These are phyloP conservation scores for Diaporthe velutina DNA, from an alignment of 2,329 filamentous ascomycete species.

Conservation along the genomic window DNA sequence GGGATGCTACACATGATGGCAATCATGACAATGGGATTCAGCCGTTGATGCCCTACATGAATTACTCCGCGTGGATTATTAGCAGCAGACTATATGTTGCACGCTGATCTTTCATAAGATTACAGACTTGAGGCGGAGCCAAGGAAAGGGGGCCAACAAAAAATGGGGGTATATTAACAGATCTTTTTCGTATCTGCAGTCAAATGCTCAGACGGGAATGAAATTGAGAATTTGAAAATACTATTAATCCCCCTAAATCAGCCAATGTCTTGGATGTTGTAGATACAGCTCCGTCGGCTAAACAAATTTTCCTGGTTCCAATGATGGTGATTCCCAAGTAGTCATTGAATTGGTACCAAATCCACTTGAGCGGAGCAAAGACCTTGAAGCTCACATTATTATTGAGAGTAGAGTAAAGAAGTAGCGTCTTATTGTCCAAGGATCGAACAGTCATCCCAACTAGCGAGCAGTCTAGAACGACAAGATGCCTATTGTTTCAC, in stretches of 20 bases:
- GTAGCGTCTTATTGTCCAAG: not conserved
- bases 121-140: too few species aligned
- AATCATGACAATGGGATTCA: not conserved
- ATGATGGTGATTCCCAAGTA: not conserved
- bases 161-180: too few species aligned
- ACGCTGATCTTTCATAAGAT: not conserved
- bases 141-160: too few species aligned
- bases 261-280: too few species aligned
- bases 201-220: not conserved
- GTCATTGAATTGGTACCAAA: not conserved
- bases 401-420: not conserved
- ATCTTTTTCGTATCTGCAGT: not conserved
- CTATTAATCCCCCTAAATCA: too few species aligned
- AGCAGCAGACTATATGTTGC: too few species aligned
- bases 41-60: not conserved
- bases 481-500: conserved; percentile 40
- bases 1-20: too few species aligned
- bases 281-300: not conserved
- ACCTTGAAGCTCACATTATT: not conserved
- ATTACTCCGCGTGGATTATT: not conserved
- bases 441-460: not conserved
- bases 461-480: not conserved
- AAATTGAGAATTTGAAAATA: not conserved
- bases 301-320: not conserved
- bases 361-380: too few species aligned